Evolutionary conservation across 805 yeast species (phyloP), one percentile per base, ranked within the genome.

Genomic region (Ogataea neopini): DNA sequence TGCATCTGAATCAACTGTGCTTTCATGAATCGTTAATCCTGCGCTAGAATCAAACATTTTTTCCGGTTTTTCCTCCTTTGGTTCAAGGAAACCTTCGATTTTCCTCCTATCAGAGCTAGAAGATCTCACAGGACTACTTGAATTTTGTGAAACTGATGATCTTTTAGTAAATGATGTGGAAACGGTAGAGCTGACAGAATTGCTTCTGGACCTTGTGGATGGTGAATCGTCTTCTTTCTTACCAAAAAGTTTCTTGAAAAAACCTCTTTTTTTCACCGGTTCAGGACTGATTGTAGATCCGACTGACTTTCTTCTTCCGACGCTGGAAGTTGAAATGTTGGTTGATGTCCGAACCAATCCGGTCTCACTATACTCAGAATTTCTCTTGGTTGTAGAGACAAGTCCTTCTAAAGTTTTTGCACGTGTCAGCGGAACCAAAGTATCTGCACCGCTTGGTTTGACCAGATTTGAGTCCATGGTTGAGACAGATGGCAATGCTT

Each of bases 271-370:
- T 32, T 49, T 49, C 40, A 22, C 40, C 13, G 45, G 48, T 25
- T 37, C 50, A 17, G 14, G 49, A 14, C 13, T 25, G 35, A 30
- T 38, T 5, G 37, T 10, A n/a, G 37, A 34, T 3, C 38, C 22
- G 19, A 29, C 38, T 32, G 34, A 30, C 42, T 40, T 48, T 34
- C 45, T 51, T 17, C 39, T 40, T 4, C 36, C 41, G 11, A 57
- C 40, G 25, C 50, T 51, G 0, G 57, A 43, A 4, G 56, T 45
- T 4, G 61, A 58, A 3, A 61, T 52, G 41, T 63, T 62, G 1
- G 71, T 67, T 9, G 66, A 50, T 3, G 69, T 60, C 47, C 66
- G 58, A 8, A 47, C 48, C 32, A 65, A 33, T n/a, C 37, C 29
- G 26, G 38, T 8, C 8, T 43, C 37, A 7, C 44, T 34, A 7